Evolutionary conservation across 768 basidiomycete species (phyloP).

Genomic region (Pleurotus eryngii): DNA sequence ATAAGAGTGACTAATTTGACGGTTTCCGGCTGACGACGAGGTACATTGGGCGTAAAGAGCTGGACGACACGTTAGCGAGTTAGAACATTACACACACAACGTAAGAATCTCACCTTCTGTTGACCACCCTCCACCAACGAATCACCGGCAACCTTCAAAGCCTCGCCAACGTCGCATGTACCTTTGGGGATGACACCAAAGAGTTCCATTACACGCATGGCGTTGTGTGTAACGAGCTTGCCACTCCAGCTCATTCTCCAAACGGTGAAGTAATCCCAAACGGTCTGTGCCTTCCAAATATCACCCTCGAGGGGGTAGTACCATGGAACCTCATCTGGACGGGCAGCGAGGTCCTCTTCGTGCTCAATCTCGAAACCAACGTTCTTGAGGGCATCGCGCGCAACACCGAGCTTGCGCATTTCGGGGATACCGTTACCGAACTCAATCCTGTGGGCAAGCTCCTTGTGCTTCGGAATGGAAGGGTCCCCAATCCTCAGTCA

Average conservation of each 20-base stretch:
- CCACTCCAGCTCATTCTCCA: constrained; percentile 92
- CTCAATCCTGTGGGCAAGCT: constrained; percentile 87
- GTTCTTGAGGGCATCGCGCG: constrained; percentile 71
- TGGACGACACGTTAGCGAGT: constrained; percentile 26
- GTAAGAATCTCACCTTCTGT: constrained; percentile 58
- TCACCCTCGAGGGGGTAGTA: constrained; percentile 98
- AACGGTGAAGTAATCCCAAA: constrained; percentile 86
- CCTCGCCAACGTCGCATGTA: constrained; percentile 86
- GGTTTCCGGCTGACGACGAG: constrained; percentile 63
- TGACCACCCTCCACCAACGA: constrained; percentile 83
- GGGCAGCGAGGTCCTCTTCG: constrained; percentile 92
- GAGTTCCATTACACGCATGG: constrained; percentile 73
- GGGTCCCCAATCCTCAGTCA: constrained; percentile 96
- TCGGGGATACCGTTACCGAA: constrained; percentile 97
- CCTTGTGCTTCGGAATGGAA: constrained; percentile 81
- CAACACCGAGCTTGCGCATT: constrained; percentile 76
- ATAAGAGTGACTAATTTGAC: constrained; percentile 28
- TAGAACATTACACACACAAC: background rate
- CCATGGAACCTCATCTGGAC: constrained; percentile 78
- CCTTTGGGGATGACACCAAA: constrained; percentile 86
- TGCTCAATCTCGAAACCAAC: constrained; percentile 88
- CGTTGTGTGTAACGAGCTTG: constrained; percentile 77
- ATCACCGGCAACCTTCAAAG: constrained; percentile 77
- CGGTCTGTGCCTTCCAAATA: constrained; percentile 85
- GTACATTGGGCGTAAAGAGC: constrained; percentile 91